Evolutionary conservation across 2,329 filamentous ascomycete species (phyloP), one percentile per base, ranked within the genome.

Genomic region (Ophiostoma fasciatum): DNA sequence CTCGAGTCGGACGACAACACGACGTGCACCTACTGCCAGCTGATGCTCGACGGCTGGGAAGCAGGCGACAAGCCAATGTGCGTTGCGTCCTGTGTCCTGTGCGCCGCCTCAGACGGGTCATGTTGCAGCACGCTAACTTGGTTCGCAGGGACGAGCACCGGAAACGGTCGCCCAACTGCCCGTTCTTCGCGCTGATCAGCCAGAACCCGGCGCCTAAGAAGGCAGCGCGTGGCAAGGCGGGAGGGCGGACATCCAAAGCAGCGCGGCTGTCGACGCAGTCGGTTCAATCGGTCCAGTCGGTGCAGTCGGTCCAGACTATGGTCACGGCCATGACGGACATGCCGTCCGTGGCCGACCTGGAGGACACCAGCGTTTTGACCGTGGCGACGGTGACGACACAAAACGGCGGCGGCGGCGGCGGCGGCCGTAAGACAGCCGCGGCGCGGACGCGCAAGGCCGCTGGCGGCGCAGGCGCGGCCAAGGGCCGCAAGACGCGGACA

Each of bases 11-110:
- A 90, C 45, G 90, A 98, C 55, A 82, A 88, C 60, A 82, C 83
- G 9, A 90, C 81, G 10, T 98, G 90, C 53, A 70, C 82, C 20
- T 94, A 96, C 58, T 98, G 90, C 60, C 74, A 81, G 39, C 61
- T 96, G 13, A 84, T 80, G 10, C 68, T 98, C 10, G 88, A 96
- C 55, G 85, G 85, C 7, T 98, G 92, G 90, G 90, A 96, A 52
- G 78, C 80, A 2, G 77, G 78, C 40, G 90, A 98, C 54, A 83
- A 93, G 52, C 90, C 90, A 42, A 71, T 80, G 76, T 85, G 55
- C 58, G 79, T 35, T n/a, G n/a, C n/a, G 2, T 28, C 14, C 3
- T 31, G 26, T 5, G 21, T n/a, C 7, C 15, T 27, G 6, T 6
- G 12, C 4, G 5, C 6, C 14, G 13, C 11, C 22, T 32, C 4